Evolutionary conservation across 176 grass and related monocot genomes (phyloP).

Genomic region (Carex littledalei): DNA sequence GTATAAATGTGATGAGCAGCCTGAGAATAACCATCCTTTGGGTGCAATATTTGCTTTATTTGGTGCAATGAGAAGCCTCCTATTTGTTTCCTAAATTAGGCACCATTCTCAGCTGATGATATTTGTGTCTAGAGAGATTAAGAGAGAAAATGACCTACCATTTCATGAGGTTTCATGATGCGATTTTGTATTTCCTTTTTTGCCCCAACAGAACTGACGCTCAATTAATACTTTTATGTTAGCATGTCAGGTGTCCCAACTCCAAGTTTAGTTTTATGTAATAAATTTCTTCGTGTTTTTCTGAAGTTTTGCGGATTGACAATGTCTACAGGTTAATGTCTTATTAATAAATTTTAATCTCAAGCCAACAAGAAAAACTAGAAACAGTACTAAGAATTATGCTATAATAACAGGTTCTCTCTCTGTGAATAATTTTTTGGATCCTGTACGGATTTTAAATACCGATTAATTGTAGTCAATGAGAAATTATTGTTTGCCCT

Average conservation of each 20-base stretch:
- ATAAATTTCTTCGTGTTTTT: slow-evolving; percentile 8
- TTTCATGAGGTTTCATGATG: slow-evolving; percentile 1
- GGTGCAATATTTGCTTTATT: slow-evolving; percentile 47
- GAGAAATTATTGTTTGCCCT: neutral
- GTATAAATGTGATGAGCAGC: slow-evolving; percentile 29
- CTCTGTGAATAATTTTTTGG: neutral
- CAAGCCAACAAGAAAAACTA: neutral
- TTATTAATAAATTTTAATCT: neutral
- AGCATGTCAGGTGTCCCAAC: neutral
- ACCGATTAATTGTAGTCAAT: neutral
- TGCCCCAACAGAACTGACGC: neutral
- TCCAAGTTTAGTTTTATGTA: neutral
- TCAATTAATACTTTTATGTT: neutral
- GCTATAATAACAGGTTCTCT: neutral
- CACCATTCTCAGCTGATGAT: neutral
- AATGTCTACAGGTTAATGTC: no score
- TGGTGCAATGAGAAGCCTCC: slow-evolving; percentile 29
- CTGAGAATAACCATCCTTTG: slow-evolving; percentile 26
- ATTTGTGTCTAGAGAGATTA: slow-evolving; percentile 5
- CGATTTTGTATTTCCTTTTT: neutral
- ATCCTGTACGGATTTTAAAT: neutral
- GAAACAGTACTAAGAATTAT: neutral
- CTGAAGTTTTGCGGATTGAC: neutral
- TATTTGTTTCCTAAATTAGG: slow-evolving; percentile 8
- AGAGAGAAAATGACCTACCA: neutral